Percentiles rank a stretch among this genome's conserved stretches.
Evolutionary conservation across 495 filamentous ascomycete genomes (phyloP).

Genomic region (Acidomyces sp.): DNA sequence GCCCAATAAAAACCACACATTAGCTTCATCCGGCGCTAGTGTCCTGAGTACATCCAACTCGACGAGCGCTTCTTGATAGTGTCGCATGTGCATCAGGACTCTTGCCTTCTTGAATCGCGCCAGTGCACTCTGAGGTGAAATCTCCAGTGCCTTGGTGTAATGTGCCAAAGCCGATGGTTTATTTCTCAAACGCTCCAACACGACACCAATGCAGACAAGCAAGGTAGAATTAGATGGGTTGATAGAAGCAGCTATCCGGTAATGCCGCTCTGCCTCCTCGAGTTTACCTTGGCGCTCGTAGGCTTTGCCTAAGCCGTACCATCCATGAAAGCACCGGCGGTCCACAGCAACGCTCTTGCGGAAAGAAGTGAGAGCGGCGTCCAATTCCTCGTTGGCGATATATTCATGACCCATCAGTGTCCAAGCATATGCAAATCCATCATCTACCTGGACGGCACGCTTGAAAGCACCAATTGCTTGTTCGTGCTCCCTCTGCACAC

Average conservation of each 20-base stretch:
- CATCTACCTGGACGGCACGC: conserved; percentile 72
- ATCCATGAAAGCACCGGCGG: conserved; percentile 86
- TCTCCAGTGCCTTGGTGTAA: conserved; percentile 63
- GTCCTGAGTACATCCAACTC: conserved; percentile 79
- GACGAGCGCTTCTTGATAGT: conserved; percentile 52
- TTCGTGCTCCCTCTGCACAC: conserved; percentile 87
- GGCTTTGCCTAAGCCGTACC: conserved; percentile 86
- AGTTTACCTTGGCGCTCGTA: conserved; percentile 92
- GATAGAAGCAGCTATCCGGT: conserved; percentile 68
- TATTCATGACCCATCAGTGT: conserved; percentile 94
- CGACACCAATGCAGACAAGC: conserved; percentile 77
- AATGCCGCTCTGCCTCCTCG: conserved; percentile 80
- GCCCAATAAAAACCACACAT: conserved; percentile 85
- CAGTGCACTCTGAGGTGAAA: conserved; percentile 69
- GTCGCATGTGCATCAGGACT: conserved; percentile 63
- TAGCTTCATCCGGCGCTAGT: conserved; percentile 84
- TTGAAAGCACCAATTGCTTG: conserved; percentile 92
- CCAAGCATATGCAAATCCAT: conserved; percentile 81
- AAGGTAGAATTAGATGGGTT: conserved; percentile 86
- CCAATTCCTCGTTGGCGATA: conserved; percentile 91
- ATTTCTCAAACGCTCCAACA: conserved; percentile 77
- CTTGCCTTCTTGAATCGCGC: conserved; percentile 87
- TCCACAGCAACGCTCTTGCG: conserved; percentile 72
- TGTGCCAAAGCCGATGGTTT: conserved; percentile 60
- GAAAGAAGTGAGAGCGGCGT: conserved; percentile 80